These are phyloP conservation scores for Aureobasidium subglaciale DNA, from an alignment of 2,329 filamentous ascomycete genomes.

Conservation along the genomic window DNA sequence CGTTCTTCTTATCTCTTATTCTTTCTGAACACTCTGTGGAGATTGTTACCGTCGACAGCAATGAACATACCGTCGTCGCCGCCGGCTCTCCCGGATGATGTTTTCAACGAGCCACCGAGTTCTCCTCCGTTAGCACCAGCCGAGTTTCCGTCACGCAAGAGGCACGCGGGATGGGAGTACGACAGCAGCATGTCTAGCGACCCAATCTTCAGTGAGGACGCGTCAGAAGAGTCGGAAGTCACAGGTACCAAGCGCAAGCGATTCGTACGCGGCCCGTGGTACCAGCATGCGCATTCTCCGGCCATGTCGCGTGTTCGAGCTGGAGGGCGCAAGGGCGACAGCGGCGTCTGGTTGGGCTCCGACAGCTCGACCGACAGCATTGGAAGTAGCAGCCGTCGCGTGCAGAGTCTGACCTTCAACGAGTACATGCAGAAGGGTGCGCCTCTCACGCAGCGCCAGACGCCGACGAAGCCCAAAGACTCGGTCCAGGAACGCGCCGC, in stretches of 20 bases:
- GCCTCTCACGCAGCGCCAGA: background rate
- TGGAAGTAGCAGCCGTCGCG: constrained; percentile 5
- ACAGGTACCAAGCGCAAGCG: constrained; percentile 48
- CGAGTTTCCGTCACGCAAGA: constrained; percentile 22
- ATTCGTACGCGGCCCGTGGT: constrained; percentile 61
- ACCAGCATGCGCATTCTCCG: constrained; percentile 23
- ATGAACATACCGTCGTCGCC: constrained; percentile 17
- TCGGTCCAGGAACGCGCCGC: constrained; percentile 20
- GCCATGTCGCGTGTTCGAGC: constrained; percentile 22
- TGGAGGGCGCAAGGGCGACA: constrained; percentile 56
- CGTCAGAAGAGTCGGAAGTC: constrained; percentile 53
- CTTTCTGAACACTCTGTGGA: background rate
- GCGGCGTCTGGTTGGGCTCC: constrained; percentile 62
- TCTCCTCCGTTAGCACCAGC: constrained; percentile 16
- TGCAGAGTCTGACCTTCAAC: constrained; percentile 11
- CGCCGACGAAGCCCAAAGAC: background rate
- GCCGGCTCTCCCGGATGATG: constrained; percentile 8
- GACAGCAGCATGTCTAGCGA: constrained; percentile 53
- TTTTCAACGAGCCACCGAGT: constrained; percentile 14
- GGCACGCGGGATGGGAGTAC: constrained; percentile 24
- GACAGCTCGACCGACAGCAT: constrained; percentile 34
- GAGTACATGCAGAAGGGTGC: constrained; percentile 9
- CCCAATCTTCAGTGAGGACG: constrained; percentile 65
- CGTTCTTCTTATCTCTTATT: background rate
- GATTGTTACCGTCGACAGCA: background rate